Percentiles rank a stretch among this genome's conserved stretches.
These are phyloP conservation scores for Venturia nashicola DNA, from an alignment of 2,329 filamentous ascomycete species.

Conservation along the genomic window DNA sequence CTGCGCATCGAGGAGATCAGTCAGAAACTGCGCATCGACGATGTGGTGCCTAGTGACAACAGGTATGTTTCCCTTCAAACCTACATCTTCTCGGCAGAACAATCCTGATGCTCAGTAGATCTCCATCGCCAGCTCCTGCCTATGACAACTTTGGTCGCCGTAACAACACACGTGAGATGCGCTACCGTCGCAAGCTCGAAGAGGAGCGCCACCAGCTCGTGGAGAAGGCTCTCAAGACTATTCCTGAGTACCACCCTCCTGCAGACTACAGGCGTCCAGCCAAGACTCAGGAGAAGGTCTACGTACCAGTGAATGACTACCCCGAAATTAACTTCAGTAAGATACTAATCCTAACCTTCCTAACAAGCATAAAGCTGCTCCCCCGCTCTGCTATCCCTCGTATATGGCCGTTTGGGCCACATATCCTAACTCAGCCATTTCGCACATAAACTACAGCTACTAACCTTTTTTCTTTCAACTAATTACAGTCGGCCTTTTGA, in stretches of 20 bases:
- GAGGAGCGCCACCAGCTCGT: conserved; percentile 98
- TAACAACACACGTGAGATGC: conserved; percentile 98
- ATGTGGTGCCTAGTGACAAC: conserved; percentile 94
- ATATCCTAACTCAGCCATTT: conserved; percentile 14
- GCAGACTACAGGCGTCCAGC: conserved; percentile 97
- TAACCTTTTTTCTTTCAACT: conserved; percentile 77
- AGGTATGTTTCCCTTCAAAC: conserved; percentile 47
- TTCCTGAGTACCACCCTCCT: conserved; percentile 97
- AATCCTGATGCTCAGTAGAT: conserved; percentile 42
- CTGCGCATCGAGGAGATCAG: conserved; percentile 98
- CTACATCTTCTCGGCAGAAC: conserved; percentile 7
- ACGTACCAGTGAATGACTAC: conserved; percentile 99
- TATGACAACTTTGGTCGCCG: conserved; percentile 99
- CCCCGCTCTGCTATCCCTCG: neutral
- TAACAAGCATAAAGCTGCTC: conserved; percentile 17
- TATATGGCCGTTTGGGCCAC: conserved; percentile 16
- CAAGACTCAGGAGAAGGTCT: conserved; percentile 99
- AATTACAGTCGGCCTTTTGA: conserved; percentile 98
- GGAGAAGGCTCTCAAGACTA: conserved; percentile 98
- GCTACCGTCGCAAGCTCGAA: conserved; percentile 94
- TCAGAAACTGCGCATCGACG: conserved; percentile 97
- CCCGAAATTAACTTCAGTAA: conserved; percentile 99
- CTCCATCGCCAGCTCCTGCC: conserved; percentile 87
- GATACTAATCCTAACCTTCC: conserved; percentile 84
- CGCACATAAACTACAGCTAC: conserved; percentile 33